These are phyloP conservation scores for Physaria fendleri DNA, from an alignment of 345 rosid genomes.

Conservation along the genomic window DNA sequence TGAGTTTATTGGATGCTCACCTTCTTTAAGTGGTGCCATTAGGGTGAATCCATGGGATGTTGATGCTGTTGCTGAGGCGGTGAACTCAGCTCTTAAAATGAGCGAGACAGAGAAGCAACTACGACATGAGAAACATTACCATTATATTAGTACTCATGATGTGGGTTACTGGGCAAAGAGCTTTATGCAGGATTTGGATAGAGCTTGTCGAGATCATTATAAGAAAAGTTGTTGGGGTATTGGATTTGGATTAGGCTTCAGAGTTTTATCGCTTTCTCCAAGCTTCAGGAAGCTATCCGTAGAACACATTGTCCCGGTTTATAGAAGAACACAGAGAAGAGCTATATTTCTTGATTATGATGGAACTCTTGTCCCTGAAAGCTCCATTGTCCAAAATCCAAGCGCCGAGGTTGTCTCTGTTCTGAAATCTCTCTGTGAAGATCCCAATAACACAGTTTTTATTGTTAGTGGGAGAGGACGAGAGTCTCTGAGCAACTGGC, in stretches of 20 bases:
- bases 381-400: conserved; percentile 31
- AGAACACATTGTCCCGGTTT: conserved; percentile 26
- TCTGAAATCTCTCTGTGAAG: conserved; percentile 30
- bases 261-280: conserved; percentile 40
- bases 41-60: conserved; percentile 45
- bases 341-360: conserved; percentile 45
- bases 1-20: conserved; percentile 44
- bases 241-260: conserved; percentile 36
- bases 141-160: conserved; percentile 46
- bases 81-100: conserved; percentile 32
- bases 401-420: conserved; percentile 27
- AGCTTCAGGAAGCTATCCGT: conserved; percentile 34
- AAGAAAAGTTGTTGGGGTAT: conserved; percentile 39
- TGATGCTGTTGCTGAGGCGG: conserved; percentile 36
- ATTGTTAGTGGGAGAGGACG: conserved; percentile 42
- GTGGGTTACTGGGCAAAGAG: conserved; percentile 52
- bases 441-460: conserved; percentile 33
- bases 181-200: conserved; percentile 42
- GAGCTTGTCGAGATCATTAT: conserved; percentile 36
- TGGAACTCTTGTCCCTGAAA: conserved; percentile 35
- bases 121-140: conserved; percentile 37
- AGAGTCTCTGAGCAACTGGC: conserved; percentile 30
- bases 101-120: conserved; percentile 34
- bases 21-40: conserved; percentile 45
- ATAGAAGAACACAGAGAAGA: conserved; percentile 27